Evolutionary conservation across 2,329 filamentous ascomycete genomes (phyloP), one percentile per base, ranked within the genome.

Genomic region (Trichocomaceae sp.): DNA sequence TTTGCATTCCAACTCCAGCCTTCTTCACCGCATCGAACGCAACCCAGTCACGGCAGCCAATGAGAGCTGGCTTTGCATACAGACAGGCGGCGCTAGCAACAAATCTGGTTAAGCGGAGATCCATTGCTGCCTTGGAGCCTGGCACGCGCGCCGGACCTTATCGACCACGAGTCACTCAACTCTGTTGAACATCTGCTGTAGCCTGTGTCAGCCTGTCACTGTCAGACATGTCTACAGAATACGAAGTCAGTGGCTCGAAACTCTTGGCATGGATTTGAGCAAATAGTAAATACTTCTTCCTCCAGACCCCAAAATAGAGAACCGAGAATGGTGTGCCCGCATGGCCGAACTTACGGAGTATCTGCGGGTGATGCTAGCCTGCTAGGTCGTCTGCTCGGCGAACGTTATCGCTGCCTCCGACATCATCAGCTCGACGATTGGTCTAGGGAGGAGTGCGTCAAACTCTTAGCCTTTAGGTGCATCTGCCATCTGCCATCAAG

Each of bases 1-100:
- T 29, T 23, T 37, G 17, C 17, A 26, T n/a, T 31, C 22, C 26
- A 29, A 35, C 5, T 13, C 26, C 19, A 33, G 37, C 41, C 29
- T 26, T 52, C 62, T 62, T 63, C 63, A 66, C 66, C 63, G 62
- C 64, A 66, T 62, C 65, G 59, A 62, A 59, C 64, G 65, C 60
- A 51, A 60, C 46, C 22, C 50, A 23, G 42, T 54, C 44, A 44
- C 51, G 26, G 51, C 31, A 53, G 23, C 51, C 51, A 53, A 53
- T 53, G 22, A 26, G 19, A 10, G 17, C 22, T 5, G 22, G 2
- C 12, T 47, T 37, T 26, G 51, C 39, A n/a, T 47, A n/a, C 39
- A 17, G 35, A 47, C n/a, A 35, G 8, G 5, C 19, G 29, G 3
- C n/a, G 44, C 44, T 47, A 53, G 47, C 15, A 5, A 10, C 33